Percentiles rank a stretch among this genome's conserved stretches.
Conservation (phyloP, 129 eudicot species). For the Silybum marianum region DNA sequence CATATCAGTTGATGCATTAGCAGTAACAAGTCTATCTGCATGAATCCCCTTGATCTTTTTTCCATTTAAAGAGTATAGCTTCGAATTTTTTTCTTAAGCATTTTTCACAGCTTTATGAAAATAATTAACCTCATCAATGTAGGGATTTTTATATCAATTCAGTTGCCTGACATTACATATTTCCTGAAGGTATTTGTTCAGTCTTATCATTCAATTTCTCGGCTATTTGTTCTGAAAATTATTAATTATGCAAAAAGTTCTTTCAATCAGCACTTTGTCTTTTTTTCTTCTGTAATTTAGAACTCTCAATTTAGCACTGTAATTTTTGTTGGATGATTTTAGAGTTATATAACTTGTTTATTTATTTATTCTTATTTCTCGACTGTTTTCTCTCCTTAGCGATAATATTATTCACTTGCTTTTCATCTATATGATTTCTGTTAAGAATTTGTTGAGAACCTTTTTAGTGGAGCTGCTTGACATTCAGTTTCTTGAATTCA, state of each 20-base stretch:
- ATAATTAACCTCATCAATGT: too few relatives aligned
- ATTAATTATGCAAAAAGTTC: conserved; percentile 8
- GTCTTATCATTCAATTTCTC: background rate
- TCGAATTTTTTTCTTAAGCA: too few relatives aligned
- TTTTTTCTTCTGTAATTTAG: background rate
- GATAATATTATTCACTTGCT: conserved; percentile 21
- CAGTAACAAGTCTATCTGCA: too few relatives aligned
- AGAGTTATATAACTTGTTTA: background rate
- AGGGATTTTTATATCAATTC: too few relatives aligned
- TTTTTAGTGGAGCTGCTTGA: conserved; percentile 4
- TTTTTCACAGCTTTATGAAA: too few relatives aligned
- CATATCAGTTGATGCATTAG: too few relatives aligned
- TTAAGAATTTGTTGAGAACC: conserved; percentile 7
- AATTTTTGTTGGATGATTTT: background rate
- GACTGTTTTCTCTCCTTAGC: background rate
- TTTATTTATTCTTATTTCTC: background rate
- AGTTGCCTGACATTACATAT: background rate
- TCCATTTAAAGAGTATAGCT: too few relatives aligned
- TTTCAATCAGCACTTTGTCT: conserved; percentile 12
- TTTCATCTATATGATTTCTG: conserved; percentile 10
- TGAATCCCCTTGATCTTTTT: too few relatives aligned
- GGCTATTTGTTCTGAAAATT: conserved; percentile 10
- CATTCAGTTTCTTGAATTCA: conserved; percentile 4
- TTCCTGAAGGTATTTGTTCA: background rate
- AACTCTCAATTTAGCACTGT: background rate